Evolutionary conservation across 352 stramenopile species (phyloP).

Genomic region (Pythium apleroticum): DNA sequence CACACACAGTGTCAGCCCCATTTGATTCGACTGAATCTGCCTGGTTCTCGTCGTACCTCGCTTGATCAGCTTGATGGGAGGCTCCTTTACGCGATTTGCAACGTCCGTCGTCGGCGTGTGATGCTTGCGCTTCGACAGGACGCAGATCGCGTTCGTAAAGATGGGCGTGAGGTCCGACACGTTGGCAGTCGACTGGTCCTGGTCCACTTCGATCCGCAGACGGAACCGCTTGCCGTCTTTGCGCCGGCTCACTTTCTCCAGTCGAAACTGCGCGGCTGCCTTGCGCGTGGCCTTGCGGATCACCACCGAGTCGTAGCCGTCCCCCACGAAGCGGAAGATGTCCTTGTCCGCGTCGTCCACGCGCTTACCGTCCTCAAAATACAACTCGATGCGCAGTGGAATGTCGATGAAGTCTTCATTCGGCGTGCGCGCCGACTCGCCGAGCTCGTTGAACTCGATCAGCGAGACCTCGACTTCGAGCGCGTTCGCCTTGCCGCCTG

Average conservation of each 20-base stretch:
- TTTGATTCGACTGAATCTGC: neutral
- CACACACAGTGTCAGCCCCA: neutral
- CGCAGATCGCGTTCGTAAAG: slow-evolving; percentile 86
- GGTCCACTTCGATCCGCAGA: slow-evolving; percentile 80
- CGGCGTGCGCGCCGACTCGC: slow-evolving; percentile 59
- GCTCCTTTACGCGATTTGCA: slow-evolving; percentile 44
- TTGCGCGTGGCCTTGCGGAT: slow-evolving; percentile 64
- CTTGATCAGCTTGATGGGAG: slow-evolving; percentile 61
- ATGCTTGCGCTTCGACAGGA: slow-evolving; percentile 86
- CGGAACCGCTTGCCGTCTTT: slow-evolving; percentile 88
- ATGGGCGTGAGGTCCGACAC: slow-evolving; percentile 73
- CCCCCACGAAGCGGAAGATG: slow-evolving; percentile 86
- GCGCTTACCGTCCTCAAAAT: slow-evolving; percentile 84
- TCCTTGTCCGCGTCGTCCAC: slow-evolving; percentile 85
- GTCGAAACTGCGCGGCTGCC: slow-evolving; percentile 71
- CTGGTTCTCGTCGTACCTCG: slow-evolving; percentile 35
- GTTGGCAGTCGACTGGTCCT: slow-evolving; percentile 82
- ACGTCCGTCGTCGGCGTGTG: slow-evolving; percentile 37
- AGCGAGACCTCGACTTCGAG: slow-evolving; percentile 79
- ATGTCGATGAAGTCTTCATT: slow-evolving; percentile 83
- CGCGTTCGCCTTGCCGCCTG: slow-evolving; percentile 77
- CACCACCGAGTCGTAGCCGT: slow-evolving; percentile 84
- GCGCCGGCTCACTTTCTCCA: slow-evolving; percentile 83
- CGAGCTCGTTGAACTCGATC: slow-evolving; percentile 73
- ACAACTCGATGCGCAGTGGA: slow-evolving; percentile 73